Evolutionary conservation across 495 filamentous ascomycete genomes (phyloP), one percentile per base, ranked within the genome.

Genomic region (Lineolata rhizophorae): DNA sequence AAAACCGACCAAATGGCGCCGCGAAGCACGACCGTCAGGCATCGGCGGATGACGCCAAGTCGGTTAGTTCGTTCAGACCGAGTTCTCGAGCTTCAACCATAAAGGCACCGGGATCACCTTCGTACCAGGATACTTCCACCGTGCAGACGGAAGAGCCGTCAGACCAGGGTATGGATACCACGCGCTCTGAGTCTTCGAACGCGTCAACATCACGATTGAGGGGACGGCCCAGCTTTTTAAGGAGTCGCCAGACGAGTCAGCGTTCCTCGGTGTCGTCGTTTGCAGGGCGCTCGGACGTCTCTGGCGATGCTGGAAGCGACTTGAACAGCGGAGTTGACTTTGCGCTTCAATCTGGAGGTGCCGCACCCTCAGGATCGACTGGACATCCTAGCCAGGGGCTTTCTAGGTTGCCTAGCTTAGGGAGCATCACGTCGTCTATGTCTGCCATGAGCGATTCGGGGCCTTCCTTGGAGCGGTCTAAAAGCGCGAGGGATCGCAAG

Each of bases 401-500:
- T 29, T 74, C 77, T 13, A 61, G 87, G 30, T 70, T 83, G 8
- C 73, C 83, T 20, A 94, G 84, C 47, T 64, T 95, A 32, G 87
- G 87, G 8, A 94, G 84, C 42, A 82, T 94, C 59, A 80, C 78
- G n/a, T 93, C 83, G 11, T 83, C 79, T 1, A 66, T 92, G 15
- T 84, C 84, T 14, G 75, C 73, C 12, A 64, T 71, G 35, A 69
- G 69, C 32, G 80, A 83, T 32, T 35, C 39, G 12, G 37, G 63
- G 60, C 33, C 58, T 55, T 29, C 46, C 46, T 35, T 45, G 54
- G 11, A 57, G 58, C 21, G 59, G 46, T 37, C 50, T 45, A 21
- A 54, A 38, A 42, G 45, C 16, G 37, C 47, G 4, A 55, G 6
- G n/a, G 22, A 25, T 6, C 6, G 22, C 22, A 25, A 6, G 22